phyloP scores from a whole-genome alignment of 2,329 filamentous ascomycete genomes.

The Teratosphaeria viscida region DNA sequence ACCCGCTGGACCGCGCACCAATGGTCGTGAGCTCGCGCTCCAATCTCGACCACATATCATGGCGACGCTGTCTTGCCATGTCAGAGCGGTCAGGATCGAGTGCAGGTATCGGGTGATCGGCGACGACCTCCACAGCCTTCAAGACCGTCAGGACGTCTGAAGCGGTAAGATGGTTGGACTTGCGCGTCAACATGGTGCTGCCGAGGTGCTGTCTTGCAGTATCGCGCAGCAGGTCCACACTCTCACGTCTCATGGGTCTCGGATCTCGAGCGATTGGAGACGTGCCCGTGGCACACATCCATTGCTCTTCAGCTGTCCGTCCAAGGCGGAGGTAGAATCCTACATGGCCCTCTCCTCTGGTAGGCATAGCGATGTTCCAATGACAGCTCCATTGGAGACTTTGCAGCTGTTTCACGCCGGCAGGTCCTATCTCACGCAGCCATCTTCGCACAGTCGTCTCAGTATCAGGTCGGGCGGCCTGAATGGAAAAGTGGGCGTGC shows the following conservation, averaged over 20 bases:
- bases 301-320: slow-evolving; percentile 1
- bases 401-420: slow-evolving; percentile 7
- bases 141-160: slow-evolving; percentile 11
- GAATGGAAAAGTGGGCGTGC: slow-evolving; percentile 12
- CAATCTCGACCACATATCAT: slow-evolving; percentile 5
- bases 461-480: slow-evolving; percentile 6
- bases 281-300: slow-evolving; percentile 7
- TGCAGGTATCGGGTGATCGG: slow-evolving; percentile 11
- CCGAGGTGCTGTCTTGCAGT: slow-evolving; percentile 4
- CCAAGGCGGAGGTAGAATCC: slow-evolving; percentile 18
- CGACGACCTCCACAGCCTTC: slow-evolving; percentile 14
- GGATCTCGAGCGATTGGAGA: slow-evolving; percentile 11
- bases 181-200: background rate
- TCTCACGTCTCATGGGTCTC: slow-evolving; percentile 14
- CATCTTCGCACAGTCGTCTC: slow-evolving; percentile 3
- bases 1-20: background rate
- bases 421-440: slow-evolving; percentile 8
- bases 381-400: slow-evolving; percentile 15
- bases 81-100: slow-evolving; percentile 7
- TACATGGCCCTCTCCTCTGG: slow-evolving; percentile 16
- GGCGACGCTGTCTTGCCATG: slow-evolving; percentile 1
- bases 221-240: slow-evolving; percentile 13
- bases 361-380: slow-evolving; percentile 12
- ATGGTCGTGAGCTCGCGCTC: slow-evolving; percentile 3
- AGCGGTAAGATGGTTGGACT: background rate